These are phyloP conservation scores for Mentha longifolia DNA, from an alignment of 257 asterid genomes.

Conservation along the genomic window DNA sequence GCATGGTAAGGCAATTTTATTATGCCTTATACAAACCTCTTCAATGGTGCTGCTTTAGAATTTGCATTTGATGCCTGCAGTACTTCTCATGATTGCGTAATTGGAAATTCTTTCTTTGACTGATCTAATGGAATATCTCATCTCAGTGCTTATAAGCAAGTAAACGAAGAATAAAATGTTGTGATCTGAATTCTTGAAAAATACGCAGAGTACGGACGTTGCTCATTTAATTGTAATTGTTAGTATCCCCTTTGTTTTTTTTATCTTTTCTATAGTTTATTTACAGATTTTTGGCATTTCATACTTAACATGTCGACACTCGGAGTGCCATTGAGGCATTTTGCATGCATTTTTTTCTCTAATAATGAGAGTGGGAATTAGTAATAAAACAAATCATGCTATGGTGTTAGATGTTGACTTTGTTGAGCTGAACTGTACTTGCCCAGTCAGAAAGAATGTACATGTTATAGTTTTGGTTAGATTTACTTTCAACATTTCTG, in stretches of 20 bases:
- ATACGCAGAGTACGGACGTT: background rate
- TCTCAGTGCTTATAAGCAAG: slow-evolving; percentile 1
- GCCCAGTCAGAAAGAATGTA: background rate
- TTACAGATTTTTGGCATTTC: background rate
- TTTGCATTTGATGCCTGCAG: too few species aligned
- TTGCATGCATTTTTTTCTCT: too few species aligned
- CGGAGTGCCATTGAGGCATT: too few species aligned
- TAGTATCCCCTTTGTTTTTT: background rate
- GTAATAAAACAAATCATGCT: background rate
- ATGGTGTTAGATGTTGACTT: slow-evolving; percentile 8
- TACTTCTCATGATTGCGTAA: background rate
- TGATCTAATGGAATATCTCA: slow-evolving; percentile 12
- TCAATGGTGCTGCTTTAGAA: slow-evolving; percentile 17
- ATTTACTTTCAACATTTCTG: background rate
- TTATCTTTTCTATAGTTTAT: background rate
- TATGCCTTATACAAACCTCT: background rate
- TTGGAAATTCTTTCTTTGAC: background rate
- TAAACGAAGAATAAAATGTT: slow-evolving; percentile 6
- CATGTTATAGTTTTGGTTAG: background rate
- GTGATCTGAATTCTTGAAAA: slow-evolving; percentile 15
- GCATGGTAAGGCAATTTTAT: slow-evolving; percentile 67
- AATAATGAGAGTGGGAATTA: background rate
- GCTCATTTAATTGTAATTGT: background rate
- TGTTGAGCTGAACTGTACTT: background rate
- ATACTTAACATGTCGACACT: background rate